phyloP scores from a whole-genome alignment of 2,329 filamentous ascomycete genomes.

The Claviceps sp. region DNA sequence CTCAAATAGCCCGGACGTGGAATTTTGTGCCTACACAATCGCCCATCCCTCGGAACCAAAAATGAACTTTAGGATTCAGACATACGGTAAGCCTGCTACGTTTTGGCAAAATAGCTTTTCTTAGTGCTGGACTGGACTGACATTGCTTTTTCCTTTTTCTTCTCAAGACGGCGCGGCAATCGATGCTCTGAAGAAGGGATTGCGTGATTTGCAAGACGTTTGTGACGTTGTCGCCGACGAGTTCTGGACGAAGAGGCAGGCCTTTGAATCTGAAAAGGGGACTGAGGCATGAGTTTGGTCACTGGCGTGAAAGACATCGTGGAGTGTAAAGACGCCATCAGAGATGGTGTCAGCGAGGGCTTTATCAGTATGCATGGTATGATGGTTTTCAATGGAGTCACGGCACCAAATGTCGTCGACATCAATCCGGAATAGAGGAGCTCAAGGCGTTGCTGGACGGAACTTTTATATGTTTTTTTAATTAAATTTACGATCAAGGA shows the following conservation, averaged over 20 bases:
- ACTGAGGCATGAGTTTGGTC: conserved; percentile 16
- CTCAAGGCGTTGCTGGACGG: conserved; percentile 20
- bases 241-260: conserved; percentile 49
- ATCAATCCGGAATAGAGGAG: conserved; percentile 10
- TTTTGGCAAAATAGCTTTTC: conserved; percentile 6
- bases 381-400: background rate
- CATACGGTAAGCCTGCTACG: conserved; percentile 55
- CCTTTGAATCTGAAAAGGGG: conserved; percentile 21
- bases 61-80: conserved; percentile 97
- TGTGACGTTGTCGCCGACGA: conserved; percentile 92
- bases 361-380: conserved; percentile 6
- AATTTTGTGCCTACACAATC: conserved; percentile 97
- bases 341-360: background rate
- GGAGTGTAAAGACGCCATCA: background rate
- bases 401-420: background rate
- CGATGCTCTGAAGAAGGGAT: conserved; percentile 78
- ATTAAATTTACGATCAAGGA: conserved; percentile 8
- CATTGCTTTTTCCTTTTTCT: background rate
- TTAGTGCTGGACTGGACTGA: conserved; percentile 1
- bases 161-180: conserved; percentile 60
- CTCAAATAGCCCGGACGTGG: conserved; percentile 65
- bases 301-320: background rate
- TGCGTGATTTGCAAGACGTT: conserved; percentile 76
- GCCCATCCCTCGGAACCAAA: conserved; percentile 91
- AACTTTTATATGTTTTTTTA: conserved; percentile 6